Evolutionary conservation across 768 basidiomycete species (phyloP), one percentile per base, ranked within the genome.

Genomic region (Fomitopsis pulvina): DNA sequence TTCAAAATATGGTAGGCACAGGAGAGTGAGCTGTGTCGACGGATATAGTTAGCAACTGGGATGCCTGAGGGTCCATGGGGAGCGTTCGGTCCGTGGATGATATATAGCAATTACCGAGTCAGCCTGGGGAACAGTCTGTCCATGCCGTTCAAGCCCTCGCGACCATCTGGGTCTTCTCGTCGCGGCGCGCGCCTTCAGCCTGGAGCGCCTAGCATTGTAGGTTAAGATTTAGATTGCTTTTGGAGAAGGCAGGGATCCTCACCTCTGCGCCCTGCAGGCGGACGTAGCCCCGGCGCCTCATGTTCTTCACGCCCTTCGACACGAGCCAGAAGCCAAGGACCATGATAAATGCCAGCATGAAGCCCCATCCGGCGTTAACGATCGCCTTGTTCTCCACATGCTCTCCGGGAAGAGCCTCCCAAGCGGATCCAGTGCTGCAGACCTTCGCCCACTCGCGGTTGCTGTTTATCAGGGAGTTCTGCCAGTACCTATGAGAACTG

Each of bases 381-480:
- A 61, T 57, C 41, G 60, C 46, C 52, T 51, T 54, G 55, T 52
- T 58, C 24, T 38, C 50, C 47, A 48, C 57, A 53, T 37, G 53
- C 39, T 12, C 55, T 44, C 28, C 51, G n/a, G 20, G 26, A 16
- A 26, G 46, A 38, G 37, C 45, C 26, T 29, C 54, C 37, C 52
- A 47, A n/a, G 29, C 51, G 25, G 54, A 45, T 45, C 43, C 56
- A 38, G 59, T 45, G 42, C 67, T 63, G 62, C 74, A 77, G 24
- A 64, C 63, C 24, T 68, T 65, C 45, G 68, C 68, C 74, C 75
- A 76, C 41, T 77, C 64, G 57, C 65, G 60, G 62, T 72, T 72
- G 38, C 67, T 68, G 48, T 66, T 63, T 59, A 76, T 71, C 39
- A 74, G 70, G 24, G 73, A 71, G 65, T 70, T 70, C 75, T 75